Base-by-base conservation (phyloP, 805 yeast species). In the Cyberlindnera xylosilytica region DNA sequence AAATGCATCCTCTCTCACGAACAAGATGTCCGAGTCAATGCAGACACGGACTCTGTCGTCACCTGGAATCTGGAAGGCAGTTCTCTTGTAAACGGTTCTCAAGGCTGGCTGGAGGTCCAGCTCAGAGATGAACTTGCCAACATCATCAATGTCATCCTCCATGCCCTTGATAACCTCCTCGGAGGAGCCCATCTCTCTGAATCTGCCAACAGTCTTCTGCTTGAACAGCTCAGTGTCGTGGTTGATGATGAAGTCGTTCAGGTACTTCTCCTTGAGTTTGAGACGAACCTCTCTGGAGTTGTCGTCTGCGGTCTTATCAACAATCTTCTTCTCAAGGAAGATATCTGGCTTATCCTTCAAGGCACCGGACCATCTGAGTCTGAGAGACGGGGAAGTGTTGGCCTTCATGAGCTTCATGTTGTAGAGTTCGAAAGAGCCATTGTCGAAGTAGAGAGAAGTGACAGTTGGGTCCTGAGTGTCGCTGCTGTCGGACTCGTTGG, bases 1-100 rank as follows among this genome's bases (percentile, higher is more conserved):
- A 58, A 91, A 84, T 0, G 91, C 66, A 62, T 91, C 98, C 62
- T 91, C 99, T 55, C 98, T 79, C 47, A 91, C 82, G 60, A 87
- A 90, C 39, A 82, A 60, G 43, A 93, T 79, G 61, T 93, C 93
- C 13, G 95, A 83, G 65, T 91, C 98, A 50, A 91, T 87, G 34
- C 87, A 82, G 47, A 93, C 81, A 61, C 98, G 81, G 29, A 90
- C 83, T 58, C 91, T 78, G 62, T 90, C 95, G 62, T 93, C 98
- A 45, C 97, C 97, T 3, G 99, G 99, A 55, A 91, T 91, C 71
- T 91, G 97, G 72, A 93, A 91, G 3, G 98, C 98, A 6, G 96
- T 87, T 64, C 98, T 77, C 32, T 88, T 86, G 68, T 87, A 88
- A 28, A 83, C 78, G 10, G 97, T 78, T 68, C 98, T 81, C 61